phyloP scores from a whole-genome alignment of 1,284 basidiomycete genomes.

The Ustilago nuda region DNA sequence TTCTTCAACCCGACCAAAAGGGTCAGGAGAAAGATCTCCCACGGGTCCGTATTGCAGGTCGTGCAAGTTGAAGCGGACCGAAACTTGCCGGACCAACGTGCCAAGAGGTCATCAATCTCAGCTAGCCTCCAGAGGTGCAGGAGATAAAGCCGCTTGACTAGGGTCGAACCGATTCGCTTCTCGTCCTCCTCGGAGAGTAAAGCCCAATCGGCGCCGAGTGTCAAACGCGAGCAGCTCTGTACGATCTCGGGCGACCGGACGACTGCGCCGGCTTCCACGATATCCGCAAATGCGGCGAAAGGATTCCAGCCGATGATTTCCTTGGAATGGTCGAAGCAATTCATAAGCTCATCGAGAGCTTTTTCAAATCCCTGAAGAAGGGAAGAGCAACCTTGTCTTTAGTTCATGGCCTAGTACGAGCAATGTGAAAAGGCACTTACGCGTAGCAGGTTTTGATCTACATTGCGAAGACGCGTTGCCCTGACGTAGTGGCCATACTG shows the following conservation, averaged over 20 bases:
- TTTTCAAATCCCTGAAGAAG: slow-evolving; percentile 14
- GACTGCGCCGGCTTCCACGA: slow-evolving; percentile 27
- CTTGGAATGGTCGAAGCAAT: slow-evolving; percentile 41
- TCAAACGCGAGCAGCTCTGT: slow-evolving; percentile 24
- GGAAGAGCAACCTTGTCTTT: background rate
- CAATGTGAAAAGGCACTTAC: slow-evolving; percentile 2
- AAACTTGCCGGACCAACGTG: slow-evolving; percentile 26
- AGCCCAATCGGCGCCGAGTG: slow-evolving; percentile 20
- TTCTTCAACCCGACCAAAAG: slow-evolving; percentile 8
- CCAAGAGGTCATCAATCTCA: slow-evolving; percentile 14
- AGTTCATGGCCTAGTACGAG: background rate
- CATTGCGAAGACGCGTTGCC: background rate
- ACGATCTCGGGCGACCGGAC: slow-evolving; percentile 13
- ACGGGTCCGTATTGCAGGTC: slow-evolving; percentile 20
- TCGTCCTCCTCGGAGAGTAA: background rate
- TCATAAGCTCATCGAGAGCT: slow-evolving; percentile 24
- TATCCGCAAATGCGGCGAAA: slow-evolving; percentile 19
- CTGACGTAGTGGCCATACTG: background rate
- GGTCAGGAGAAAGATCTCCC: slow-evolving; percentile 35
- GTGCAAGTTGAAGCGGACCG: slow-evolving; percentile 17
- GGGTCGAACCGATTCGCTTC: slow-evolving; percentile 7
- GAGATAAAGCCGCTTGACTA: background rate
- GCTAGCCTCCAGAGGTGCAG: slow-evolving; percentile 13
- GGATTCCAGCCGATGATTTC: slow-evolving; percentile 29
- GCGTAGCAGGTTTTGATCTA: background rate